phyloP scores from a whole-genome alignment of 495 filamentous ascomycete genomes.

The Penicillium lagena region DNA sequence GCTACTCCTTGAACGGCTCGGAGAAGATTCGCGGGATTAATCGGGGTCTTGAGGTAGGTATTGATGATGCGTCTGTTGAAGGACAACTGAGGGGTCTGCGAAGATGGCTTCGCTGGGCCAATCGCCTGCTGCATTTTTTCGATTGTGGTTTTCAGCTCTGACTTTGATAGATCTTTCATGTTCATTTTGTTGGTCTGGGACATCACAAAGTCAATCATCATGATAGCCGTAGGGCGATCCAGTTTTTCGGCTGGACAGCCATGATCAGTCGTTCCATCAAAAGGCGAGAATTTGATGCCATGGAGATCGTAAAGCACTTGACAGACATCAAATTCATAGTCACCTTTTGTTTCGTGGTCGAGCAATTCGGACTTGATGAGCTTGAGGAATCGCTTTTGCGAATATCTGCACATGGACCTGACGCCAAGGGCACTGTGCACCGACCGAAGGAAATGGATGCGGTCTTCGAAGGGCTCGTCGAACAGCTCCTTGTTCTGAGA shows the following conservation, averaged over 20 bases:
- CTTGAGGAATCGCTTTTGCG: constrained; percentile 79
- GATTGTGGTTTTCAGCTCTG: constrained; percentile 77
- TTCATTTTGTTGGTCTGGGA: constrained; percentile 73
- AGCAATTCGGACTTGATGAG: constrained; percentile 79
- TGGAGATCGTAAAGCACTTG: constrained; percentile 88
- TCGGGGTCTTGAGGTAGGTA: constrained; percentile 67
- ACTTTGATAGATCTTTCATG: constrained; percentile 86
- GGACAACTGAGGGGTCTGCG: constrained; percentile 59
- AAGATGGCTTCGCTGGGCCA: constrained; percentile 56
- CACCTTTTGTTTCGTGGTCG: constrained; percentile 53
- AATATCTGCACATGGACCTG: constrained; percentile 78
- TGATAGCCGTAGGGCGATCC: constrained; percentile 66
- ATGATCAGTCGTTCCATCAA: constrained; percentile 65
- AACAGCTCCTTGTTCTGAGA: constrained; percentile 58
- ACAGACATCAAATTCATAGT: constrained; percentile 70
- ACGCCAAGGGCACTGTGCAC: constrained; percentile 84
- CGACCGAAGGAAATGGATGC: constrained; percentile 65
- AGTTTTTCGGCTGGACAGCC: constrained; percentile 67
- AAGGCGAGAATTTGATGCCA: constrained; percentile 70
- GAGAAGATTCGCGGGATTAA: constrained; percentile 78
- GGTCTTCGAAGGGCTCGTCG: constrained; percentile 56
- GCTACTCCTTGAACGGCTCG: constrained; percentile 71
- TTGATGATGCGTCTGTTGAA: constrained; percentile 72
- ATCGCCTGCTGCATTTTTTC: constrained; percentile 82
- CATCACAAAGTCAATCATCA: constrained; percentile 77